phyloP scores from a whole-genome alignment of 495 filamentous ascomycete genomes.

The Penicillium ucsense region DNA sequence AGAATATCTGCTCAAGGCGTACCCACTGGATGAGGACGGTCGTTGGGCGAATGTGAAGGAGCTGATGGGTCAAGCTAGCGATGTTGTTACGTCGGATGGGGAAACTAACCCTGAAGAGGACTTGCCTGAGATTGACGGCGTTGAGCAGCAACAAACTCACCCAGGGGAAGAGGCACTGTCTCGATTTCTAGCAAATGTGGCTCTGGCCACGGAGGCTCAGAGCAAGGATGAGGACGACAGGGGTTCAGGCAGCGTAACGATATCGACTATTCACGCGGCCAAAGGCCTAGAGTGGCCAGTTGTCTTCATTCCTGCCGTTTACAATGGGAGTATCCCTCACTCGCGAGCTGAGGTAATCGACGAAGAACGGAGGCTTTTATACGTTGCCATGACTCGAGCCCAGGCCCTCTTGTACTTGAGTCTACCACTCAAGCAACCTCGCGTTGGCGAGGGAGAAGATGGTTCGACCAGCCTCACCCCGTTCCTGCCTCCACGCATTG shows the following conservation, averaged over 20 bases:
- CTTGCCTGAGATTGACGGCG: conserved; percentile 67
- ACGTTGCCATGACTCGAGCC: conserved; percentile 97
- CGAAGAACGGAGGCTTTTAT: conserved; percentile 84
- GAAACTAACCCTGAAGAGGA: conserved; percentile 48
- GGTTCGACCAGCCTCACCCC: conserved; percentile 44
- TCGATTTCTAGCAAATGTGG: conserved; percentile 80
- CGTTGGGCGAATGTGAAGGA: conserved; percentile 93
- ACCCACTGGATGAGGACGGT: conserved; percentile 68
- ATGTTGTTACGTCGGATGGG: conserved; percentile 29
- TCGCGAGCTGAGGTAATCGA: conserved; percentile 81
- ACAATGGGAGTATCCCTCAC: conserved; percentile 90
- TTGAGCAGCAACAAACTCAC: conserved; percentile 53
- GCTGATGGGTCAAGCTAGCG: conserved; percentile 67
- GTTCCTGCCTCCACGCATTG: conserved; percentile 46
- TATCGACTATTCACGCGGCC: conserved; percentile 94
- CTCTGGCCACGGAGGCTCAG: conserved; percentile 68
- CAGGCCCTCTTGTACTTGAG: conserved; percentile 88
- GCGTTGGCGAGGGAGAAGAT: conserved; percentile 42
- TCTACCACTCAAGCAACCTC: conserved; percentile 57
- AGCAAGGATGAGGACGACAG: conserved; percentile 40
- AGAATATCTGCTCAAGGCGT: conserved; percentile 56
- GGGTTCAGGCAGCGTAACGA: conserved; percentile 60
- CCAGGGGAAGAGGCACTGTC: conserved; percentile 58
- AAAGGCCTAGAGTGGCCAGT: conserved; percentile 98
- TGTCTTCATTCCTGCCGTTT: conserved; percentile 87